Base-by-base conservation (phyloP, 2,329 filamentous ascomycete species). In the Parafenestella ontariensis region DNA sequence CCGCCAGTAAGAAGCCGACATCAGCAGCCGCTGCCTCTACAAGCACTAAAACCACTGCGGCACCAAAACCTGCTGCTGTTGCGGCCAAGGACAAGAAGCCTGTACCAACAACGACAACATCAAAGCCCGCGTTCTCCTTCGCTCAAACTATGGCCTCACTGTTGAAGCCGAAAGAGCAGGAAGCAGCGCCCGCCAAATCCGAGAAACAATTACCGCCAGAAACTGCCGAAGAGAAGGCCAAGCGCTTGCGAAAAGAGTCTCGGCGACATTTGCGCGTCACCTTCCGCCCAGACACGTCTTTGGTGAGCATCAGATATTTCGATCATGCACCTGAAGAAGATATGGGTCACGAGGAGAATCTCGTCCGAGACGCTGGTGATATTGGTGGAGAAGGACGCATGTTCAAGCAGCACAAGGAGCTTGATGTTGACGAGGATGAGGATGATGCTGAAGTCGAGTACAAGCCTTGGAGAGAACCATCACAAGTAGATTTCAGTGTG, bases 271-370 rank as follows among this genome's bases (percentile, higher is more conserved):
- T 92, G 20, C 83, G 87, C 11, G 90, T 94, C 5, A 83, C 78
- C 6, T 94, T 89, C 82, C 90, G 88, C 68, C 82, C 86, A 0
- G 89, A 89, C 45, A 78, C 83, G 17, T 83, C 86, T 26, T 81
- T 94, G 26, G 87, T 87, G 1, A 80, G 90, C 62, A 79, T 91
- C 49, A 84, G 85, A 59, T 78, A 87, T 45, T 92, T 93, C 76
- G 85, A 87, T 49, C 89, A 91, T 65, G 88, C 91, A 57, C 86
- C 85, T 1, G 83, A 84, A 1, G 89, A 92, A 69, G 88, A 91
- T 62, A 82, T 87, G 52, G 88, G 87, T 48, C 83, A 89, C 50
- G 84, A 85, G 49, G 81, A 83, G 50, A 89, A 86, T 66, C 87
- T 91, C 82, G 83, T 88, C 36, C 85, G 86, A 44, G 89, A 92